A percentile compares a stretch with the other conserved stretches of the same genome.
Conservation (phyloP, 2,329 filamentous ascomycete species). For the Dendryphion nanum region DNA sequence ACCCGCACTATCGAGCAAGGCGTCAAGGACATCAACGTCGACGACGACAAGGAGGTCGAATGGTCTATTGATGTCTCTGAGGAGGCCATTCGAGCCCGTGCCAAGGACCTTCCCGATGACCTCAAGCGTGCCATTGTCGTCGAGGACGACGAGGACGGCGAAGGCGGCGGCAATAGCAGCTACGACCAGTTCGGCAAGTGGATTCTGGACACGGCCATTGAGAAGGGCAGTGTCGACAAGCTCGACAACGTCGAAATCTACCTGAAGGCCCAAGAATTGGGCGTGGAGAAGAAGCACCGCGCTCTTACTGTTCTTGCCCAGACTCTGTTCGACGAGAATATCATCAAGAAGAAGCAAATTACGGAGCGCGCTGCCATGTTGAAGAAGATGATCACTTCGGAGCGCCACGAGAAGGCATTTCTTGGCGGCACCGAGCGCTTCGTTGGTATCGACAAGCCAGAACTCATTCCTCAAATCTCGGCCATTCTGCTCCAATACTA, state of each 20-base stretch:
- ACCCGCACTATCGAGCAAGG: conserved; percentile 70
- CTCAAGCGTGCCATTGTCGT: conserved; percentile 90
- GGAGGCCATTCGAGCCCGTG: conserved; percentile 90
- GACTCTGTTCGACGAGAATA: conserved; percentile 89
- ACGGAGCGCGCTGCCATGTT: conserved; percentile 79
- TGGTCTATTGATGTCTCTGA: conserved; percentile 98
- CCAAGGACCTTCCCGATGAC: conserved; percentile 88
- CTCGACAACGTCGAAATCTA: conserved; percentile 90
- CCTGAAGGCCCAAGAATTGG: conserved; percentile 93
- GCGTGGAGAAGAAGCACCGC: conserved; percentile 92
- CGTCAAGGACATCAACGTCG: conserved; percentile 69
- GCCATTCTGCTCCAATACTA: conserved; percentile 90
- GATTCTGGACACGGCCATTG: conserved; percentile 74
- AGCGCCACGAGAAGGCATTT: conserved; percentile 93
- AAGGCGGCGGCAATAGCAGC: conserved; percentile 72
- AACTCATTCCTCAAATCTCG: conserved; percentile 74
- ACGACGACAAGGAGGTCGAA: conserved; percentile 77
- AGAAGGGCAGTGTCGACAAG: conserved; percentile 70
- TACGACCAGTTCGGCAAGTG: conserved; percentile 94
- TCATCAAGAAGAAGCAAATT: conserved; percentile 86
- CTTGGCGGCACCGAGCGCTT: conserved; percentile 94
- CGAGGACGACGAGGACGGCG: conserved; percentile 78
- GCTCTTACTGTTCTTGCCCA: conserved; percentile 89
- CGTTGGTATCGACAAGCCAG: conserved; percentile 76
- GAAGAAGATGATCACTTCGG: conserved; percentile 87